Conservation (phyloP, 768 basidiomycete species). For the Termitomyces sp. region DNA sequence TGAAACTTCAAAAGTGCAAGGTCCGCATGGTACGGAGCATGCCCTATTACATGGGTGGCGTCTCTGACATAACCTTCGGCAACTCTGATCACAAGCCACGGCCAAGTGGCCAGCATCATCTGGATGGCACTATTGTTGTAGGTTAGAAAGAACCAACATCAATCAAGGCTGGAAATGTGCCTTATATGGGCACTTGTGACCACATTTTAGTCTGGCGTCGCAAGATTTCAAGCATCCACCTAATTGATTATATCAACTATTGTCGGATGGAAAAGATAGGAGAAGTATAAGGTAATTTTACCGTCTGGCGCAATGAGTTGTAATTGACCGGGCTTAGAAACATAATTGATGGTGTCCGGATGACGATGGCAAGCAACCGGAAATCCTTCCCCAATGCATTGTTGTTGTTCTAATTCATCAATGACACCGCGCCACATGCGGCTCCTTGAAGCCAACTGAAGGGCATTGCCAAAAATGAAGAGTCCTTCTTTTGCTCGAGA, state of each 20-base stretch:
- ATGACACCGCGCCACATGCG: slow-evolving; percentile 54
- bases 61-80: slow-evolving; percentile 45
- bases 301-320: slow-evolving; percentile 51
- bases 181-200: slow-evolving; percentile 60
- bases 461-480: slow-evolving; percentile 65
- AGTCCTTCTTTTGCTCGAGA: slow-evolving; percentile 72
- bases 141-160: background rate
- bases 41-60: slow-evolving; percentile 51
- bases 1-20: slow-evolving; percentile 41
- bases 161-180: slow-evolving; percentile 23
- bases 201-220: slow-evolving; percentile 46
- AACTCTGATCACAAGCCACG: slow-evolving; percentile 41
- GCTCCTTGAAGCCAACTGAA: slow-evolving; percentile 42
- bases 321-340: slow-evolving; percentile 49
- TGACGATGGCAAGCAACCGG: slow-evolving; percentile 57
- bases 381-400: slow-evolving; percentile 43
- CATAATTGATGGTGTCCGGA: slow-evolving; percentile 29
- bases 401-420: slow-evolving; percentile 45
- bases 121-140: slow-evolving; percentile 44
- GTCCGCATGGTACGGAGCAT: slow-evolving; percentile 48
- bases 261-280: background rate
- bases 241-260: slow-evolving; percentile 10
- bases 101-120: slow-evolving; percentile 50
- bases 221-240: slow-evolving; percentile 64
- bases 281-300: slow-evolving; percentile 15